A percentile compares a stretch with the other conserved stretches of the same genome.
These are phyloP conservation scores for Acmispon strigosus DNA, from an alignment of 306 rosid genomes.

Conservation along the genomic window DNA sequence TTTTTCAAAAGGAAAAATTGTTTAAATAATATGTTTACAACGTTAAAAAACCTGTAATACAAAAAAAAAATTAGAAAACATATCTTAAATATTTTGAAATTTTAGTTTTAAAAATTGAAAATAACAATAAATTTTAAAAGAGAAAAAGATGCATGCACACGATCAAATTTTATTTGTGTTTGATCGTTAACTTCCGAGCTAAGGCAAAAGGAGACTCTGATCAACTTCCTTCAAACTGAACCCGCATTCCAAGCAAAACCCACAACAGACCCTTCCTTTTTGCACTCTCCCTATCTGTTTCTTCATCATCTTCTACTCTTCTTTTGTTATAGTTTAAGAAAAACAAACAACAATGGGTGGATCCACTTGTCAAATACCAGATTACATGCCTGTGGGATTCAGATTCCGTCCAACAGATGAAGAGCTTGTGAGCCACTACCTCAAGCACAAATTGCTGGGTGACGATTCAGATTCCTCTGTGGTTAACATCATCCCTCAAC, in stretches of 20 bases:
- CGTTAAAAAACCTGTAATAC: too few species aligned
- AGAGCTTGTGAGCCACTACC: slow-evolving; percentile 46
- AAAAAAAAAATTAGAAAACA: too few species aligned
- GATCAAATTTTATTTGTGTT: too few species aligned
- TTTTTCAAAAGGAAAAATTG: too few species aligned
- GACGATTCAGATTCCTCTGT: background rate
- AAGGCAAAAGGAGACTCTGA: too few species aligned
- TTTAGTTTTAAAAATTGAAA: too few species aligned
- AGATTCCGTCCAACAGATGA: slow-evolving; percentile 64
- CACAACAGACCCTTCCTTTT: background rate
- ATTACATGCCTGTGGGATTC: slow-evolving; percentile 36
- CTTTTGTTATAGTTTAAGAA: background rate
- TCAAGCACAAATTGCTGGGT: slow-evolving; percentile 36
- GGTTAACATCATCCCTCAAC: slow-evolving; percentile 20
- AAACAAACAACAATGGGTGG: background rate
- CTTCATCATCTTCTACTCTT: too few species aligned
- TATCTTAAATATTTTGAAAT: too few species aligned
- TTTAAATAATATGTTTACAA: too few species aligned
- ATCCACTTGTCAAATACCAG: background rate
- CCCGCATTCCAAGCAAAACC: background rate
- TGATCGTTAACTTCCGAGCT: background rate
- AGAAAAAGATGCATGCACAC: too few species aligned
- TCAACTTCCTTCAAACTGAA: too few species aligned
- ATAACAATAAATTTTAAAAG: too few species aligned
- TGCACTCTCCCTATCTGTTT: background rate